A percentile compares a stretch with the other conserved stretches of the same genome.
Evolutionary conservation across 2,329 filamentous ascomycete genomes (phyloP).

Genomic region (Didymella sp.): DNA sequence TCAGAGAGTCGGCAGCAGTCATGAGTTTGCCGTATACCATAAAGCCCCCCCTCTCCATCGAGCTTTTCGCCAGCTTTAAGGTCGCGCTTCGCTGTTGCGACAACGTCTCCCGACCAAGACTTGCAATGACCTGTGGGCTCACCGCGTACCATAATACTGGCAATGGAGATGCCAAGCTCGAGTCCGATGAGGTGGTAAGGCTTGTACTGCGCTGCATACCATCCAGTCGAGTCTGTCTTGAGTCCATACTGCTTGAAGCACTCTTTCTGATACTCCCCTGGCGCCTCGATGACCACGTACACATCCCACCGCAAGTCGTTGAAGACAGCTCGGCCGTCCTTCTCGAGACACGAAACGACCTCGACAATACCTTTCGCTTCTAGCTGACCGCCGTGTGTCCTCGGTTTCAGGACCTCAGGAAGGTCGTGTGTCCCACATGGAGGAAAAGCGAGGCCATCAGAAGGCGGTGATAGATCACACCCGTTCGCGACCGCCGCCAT

Average conservation of each 20-base stretch:
- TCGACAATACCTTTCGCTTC: slow-evolving; percentile 55
- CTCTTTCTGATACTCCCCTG: slow-evolving; percentile 52
- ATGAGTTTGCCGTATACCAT: slow-evolving; percentile 56
- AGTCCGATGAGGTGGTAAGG: slow-evolving; percentile 58
- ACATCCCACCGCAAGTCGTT: slow-evolving; percentile 55
- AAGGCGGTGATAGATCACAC: slow-evolving; percentile 53
- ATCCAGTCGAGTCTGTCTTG: slow-evolving; percentile 52
- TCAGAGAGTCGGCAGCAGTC: slow-evolving; percentile 51
- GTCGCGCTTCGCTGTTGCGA: slow-evolving; percentile 57
- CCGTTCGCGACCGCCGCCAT: slow-evolving; percentile 59
- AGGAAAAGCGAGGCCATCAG: slow-evolving; percentile 53
- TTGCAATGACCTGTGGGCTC: slow-evolving; percentile 57
- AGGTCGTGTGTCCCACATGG: slow-evolving; percentile 55
- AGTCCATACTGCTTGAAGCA: slow-evolving; percentile 57
- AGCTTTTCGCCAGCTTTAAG: slow-evolving; percentile 55
- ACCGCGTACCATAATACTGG: slow-evolving; percentile 55
- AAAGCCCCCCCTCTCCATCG: slow-evolving; percentile 55
- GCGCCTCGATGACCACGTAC: slow-evolving; percentile 56
- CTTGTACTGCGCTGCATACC: slow-evolving; percentile 56
- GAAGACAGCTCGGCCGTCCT: slow-evolving; percentile 52
- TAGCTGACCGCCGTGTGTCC: slow-evolving; percentile 52
- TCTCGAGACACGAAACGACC: slow-evolving; percentile 55
- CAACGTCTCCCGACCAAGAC: slow-evolving; percentile 55
- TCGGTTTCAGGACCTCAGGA: slow-evolving; percentile 52
- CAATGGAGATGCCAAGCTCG: slow-evolving; percentile 55